These are phyloP conservation scores for Meredithiella fracta DNA, from an alignment of 2,329 filamentous ascomycete genomes.

Conservation along the genomic window DNA sequence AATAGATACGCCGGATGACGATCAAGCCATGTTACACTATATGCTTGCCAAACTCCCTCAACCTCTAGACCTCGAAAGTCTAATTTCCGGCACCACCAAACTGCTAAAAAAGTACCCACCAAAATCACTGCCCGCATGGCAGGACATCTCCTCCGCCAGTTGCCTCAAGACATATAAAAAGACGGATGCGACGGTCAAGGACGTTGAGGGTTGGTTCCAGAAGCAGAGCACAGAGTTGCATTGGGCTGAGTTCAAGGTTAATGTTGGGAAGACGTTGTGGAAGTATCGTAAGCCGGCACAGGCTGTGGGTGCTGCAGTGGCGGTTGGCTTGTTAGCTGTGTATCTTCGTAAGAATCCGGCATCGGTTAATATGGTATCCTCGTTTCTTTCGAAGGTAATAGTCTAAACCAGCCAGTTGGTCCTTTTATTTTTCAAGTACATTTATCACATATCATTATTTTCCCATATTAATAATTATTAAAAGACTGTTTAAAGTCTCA, in stretches of 20 bases:
- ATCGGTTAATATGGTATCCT: constrained; percentile 11
- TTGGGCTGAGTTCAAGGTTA: constrained; percentile 18
- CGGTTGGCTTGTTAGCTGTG: constrained; percentile 51
- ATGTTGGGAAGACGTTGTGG: constrained; percentile 12
- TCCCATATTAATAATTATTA: too few relatives aligned
- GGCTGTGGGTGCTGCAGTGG: constrained; percentile 45
- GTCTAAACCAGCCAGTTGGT: not conserved
- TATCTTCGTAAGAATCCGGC: constrained; percentile 40
- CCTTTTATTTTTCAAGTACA: not conserved
- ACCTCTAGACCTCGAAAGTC: constrained; percentile 60
- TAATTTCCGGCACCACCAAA: constrained; percentile 48
- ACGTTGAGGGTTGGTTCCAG: constrained; percentile 53
- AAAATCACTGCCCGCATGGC: constrained; percentile 54
- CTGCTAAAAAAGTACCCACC: constrained; percentile 57
- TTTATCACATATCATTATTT: not conserved
- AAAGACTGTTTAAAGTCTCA: too few relatives aligned
- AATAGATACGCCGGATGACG: constrained; percentile 65
- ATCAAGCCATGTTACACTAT: constrained; percentile 84
- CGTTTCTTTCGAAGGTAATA: not conserved
- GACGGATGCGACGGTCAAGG: constrained; percentile 34
- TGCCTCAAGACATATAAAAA: constrained; percentile 69
- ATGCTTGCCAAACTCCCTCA: constrained; percentile 74
- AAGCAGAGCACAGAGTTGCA: constrained; percentile 55
- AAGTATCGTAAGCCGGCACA: constrained; percentile 47
- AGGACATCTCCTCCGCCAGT: constrained; percentile 53